These are phyloP conservation scores for Ophiorrhiza pumila DNA, from an alignment of 257 asterid genomes.

Conservation along the genomic window DNA sequence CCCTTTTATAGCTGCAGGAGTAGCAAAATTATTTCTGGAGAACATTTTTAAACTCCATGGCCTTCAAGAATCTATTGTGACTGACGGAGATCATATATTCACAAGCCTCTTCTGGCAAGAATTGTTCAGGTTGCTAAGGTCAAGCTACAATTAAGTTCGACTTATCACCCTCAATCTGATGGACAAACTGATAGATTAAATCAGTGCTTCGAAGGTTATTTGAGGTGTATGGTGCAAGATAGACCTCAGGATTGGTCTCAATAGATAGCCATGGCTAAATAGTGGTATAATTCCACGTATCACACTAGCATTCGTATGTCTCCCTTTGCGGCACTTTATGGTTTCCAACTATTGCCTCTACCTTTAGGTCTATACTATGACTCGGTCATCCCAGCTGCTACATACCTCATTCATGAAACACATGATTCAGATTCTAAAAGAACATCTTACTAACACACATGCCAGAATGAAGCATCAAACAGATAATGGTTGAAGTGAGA, in stretches of 20 bases:
- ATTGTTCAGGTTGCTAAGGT: background rate
- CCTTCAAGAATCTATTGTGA: background rate
- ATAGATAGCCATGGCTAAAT: background rate
- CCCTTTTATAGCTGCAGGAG: background rate
- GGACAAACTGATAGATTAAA: background rate
- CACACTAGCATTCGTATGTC: no score
- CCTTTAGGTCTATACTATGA: no score
- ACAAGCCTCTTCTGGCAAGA: background rate
- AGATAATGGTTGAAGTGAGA: no score
- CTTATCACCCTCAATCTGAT: conserved; percentile 6
- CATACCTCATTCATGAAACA: no score
- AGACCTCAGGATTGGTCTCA: background rate
- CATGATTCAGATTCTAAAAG: no score
- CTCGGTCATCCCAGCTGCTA: no score
- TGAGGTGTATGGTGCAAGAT: background rate
- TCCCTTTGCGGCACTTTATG: no score
- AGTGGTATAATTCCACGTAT: background rate
- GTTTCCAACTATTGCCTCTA: no score
- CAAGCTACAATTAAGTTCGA: no score
- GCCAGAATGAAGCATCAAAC: no score
- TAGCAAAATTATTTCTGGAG: background rate
- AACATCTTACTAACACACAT: no score
- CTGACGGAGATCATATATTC: background rate
- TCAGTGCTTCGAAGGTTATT: background rate
- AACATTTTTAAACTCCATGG: background rate